Evolutionary conservation across 345 rosid genomes (phyloP).

Genomic region (Aegle marmelos): DNA sequence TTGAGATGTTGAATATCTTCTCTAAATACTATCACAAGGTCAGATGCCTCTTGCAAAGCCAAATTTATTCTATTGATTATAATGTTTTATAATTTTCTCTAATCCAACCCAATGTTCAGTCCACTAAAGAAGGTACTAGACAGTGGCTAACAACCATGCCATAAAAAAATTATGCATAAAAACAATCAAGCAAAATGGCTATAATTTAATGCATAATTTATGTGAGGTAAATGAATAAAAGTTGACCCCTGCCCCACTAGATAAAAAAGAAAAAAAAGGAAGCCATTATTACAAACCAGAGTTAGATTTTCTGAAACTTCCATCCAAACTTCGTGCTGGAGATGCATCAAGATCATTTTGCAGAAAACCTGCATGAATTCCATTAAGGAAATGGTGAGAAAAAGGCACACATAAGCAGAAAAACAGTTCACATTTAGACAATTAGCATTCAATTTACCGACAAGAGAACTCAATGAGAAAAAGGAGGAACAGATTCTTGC

Average conservation of each 20-base stretch:
- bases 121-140: neutral
- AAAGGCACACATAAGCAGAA: neutral
- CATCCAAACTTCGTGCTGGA: conserved; percentile 35
- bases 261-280: neutral
- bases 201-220: neutral
- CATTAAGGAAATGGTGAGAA: neutral
- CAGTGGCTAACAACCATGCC: neutral
- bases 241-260: neutral
- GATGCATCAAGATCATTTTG: conserved; percentile 30
- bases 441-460: neutral
- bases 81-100: neutral
- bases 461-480: neutral
- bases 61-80: neutral
- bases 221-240: neutral
- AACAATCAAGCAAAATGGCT: conserved; percentile 1
- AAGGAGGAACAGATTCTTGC: neutral
- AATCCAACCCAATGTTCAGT: neutral
- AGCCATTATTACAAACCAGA: conserved; percentile 36
- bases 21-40: no score
- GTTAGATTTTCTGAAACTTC: conserved; percentile 43
- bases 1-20: neutral
- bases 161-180: neutral
- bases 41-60: no score
- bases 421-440: neutral
- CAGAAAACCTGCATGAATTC: conserved; percentile 18